A percentile compares a stretch with the other conserved stretches of the same genome.
Conservation (phyloP, 164 flowering plant genomes). For the Protea cynaroides region DNA sequence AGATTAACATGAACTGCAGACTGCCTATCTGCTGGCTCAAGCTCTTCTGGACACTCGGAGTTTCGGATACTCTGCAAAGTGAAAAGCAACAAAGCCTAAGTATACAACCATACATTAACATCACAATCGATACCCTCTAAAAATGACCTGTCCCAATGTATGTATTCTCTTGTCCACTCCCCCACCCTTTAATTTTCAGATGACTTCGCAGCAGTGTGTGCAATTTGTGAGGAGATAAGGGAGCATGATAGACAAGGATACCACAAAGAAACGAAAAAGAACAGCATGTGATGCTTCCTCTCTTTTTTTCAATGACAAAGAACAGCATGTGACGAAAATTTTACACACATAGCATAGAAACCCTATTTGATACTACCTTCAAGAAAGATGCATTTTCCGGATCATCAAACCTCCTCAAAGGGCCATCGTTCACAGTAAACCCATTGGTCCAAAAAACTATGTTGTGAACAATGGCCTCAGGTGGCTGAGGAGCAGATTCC, state of each 20-base stretch:
- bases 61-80: slow-evolving; percentile 69
- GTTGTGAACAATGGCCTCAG: slow-evolving; percentile 47
- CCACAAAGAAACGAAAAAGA: too few species aligned
- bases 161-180: too few species aligned
- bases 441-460: slow-evolving; percentile 85
- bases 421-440: slow-evolving; percentile 84
- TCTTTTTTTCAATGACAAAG: neutral
- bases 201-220: too few species aligned
- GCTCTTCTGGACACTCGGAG: slow-evolving; percentile 79
- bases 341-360: neutral
- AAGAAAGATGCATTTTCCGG: slow-evolving; percentile 71
- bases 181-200: too few species aligned
- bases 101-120: too few species aligned
- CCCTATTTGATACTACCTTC: slow-evolving; percentile 38
- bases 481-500: slow-evolving; percentile 45
- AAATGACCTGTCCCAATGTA: too few species aligned
- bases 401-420: slow-evolving; percentile 73
- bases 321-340: neutral
- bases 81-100: neutral
- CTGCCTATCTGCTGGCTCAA: slow-evolving; percentile 57
- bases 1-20: slow-evolving; percentile 57
- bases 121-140: too few species aligned
- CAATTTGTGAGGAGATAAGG: neutral
- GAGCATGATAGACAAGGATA: neutral
- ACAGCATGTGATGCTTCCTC: neutral